Conservation (phyloP, 345 rosid species). For the Sisymbrium altissimum region DNA sequence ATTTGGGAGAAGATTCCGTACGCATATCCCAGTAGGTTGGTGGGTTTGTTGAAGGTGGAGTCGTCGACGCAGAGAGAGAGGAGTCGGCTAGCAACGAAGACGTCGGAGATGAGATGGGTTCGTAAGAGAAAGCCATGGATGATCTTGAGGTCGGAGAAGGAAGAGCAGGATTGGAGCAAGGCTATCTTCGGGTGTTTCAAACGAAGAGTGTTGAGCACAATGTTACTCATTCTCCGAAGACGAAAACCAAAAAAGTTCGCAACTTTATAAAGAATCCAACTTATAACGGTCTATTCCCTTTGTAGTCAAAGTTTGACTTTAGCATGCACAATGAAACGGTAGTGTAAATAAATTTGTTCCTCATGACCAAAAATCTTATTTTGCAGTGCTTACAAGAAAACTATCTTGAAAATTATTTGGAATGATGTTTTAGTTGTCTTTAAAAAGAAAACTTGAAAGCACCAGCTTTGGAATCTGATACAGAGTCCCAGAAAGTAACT, state of each 20-base stretch:
- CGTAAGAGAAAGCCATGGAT: slow-evolving; percentile 67
- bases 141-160: slow-evolving; percentile 48
- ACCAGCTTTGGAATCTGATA: slow-evolving; percentile 60
- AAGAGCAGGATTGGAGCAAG: slow-evolving; percentile 52
- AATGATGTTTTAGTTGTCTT: slow-evolving; percentile 3
- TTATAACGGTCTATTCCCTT: slow-evolving; percentile 5
- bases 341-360: neutral
- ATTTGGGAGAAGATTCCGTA: slow-evolving; percentile 47
- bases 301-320: neutral
- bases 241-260: neutral
- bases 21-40: slow-evolving; percentile 40
- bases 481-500: slow-evolving; percentile 80
- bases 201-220: slow-evolving; percentile 43
- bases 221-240: slow-evolving; percentile 32
- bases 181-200: slow-evolving; percentile 57
- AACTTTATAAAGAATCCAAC: neutral
- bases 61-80: slow-evolving; percentile 42
- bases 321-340: neutral
- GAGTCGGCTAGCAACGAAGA: slow-evolving; percentile 58
- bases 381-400: too few relatives aligned
- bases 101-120: slow-evolving; percentile 52
- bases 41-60: neutral
- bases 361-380: neutral
- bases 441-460: slow-evolving; percentile 78
- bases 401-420: neutral